A percentile compares a stretch with the other conserved stretches of the same genome.
Evolutionary conservation across 2,329 filamentous ascomycete genomes (phyloP).

Genomic region (Tolypocladium capitatum): DNA sequence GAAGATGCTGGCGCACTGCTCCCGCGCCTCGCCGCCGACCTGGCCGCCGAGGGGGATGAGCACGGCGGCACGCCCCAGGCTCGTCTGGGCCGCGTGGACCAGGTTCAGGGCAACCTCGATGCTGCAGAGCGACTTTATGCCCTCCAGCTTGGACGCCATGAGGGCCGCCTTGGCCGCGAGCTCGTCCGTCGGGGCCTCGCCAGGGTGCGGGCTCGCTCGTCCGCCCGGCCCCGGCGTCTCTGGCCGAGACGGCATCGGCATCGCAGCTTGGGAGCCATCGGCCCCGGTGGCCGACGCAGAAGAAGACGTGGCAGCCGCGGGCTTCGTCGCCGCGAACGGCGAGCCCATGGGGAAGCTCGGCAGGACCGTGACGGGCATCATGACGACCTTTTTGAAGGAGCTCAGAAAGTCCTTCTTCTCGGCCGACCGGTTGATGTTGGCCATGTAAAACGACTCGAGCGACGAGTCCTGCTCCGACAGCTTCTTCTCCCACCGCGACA

Average conservation of each 20-base stretch:
- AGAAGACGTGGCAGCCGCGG: slow-evolving; percentile 8
- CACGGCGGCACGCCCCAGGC: slow-evolving; percentile 70
- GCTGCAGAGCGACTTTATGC: slow-evolving; percentile 88
- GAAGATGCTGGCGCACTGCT: slow-evolving; percentile 85
- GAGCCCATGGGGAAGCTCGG: slow-evolving; percentile 51
- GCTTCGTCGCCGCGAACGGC: slow-evolving; percentile 38
- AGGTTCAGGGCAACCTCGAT: slow-evolving; percentile 87
- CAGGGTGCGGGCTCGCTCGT: slow-evolving; percentile 28
- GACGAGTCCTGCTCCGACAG: slow-evolving; percentile 81
- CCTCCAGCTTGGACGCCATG: slow-evolving; percentile 88
- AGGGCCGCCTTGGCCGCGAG: slow-evolving; percentile 94
- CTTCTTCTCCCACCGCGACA: slow-evolving; percentile 80
- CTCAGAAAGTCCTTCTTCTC: slow-evolving; percentile 94
- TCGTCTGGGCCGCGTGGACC: slow-evolving; percentile 78
- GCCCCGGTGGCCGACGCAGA: slow-evolving; percentile 6
- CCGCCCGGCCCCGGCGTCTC: slow-evolving; percentile 33
- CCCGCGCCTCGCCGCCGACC: slow-evolving; percentile 67
- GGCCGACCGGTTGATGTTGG: slow-evolving; percentile 82
- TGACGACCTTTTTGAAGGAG: slow-evolving; percentile 96
- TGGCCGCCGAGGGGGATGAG: slow-evolving; percentile 73
- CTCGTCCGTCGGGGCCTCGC: slow-evolving; percentile 72
- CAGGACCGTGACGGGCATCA: slow-evolving; percentile 93
- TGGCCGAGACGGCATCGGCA: slow-evolving; percentile 31
- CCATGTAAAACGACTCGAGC: slow-evolving; percentile 91
- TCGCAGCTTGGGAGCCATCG: slow-evolving; percentile 12